These are phyloP conservation scores for Phytophthora fragariaefolia DNA, from an alignment of 352 stramenopile genomes.

Conservation along the genomic window DNA sequence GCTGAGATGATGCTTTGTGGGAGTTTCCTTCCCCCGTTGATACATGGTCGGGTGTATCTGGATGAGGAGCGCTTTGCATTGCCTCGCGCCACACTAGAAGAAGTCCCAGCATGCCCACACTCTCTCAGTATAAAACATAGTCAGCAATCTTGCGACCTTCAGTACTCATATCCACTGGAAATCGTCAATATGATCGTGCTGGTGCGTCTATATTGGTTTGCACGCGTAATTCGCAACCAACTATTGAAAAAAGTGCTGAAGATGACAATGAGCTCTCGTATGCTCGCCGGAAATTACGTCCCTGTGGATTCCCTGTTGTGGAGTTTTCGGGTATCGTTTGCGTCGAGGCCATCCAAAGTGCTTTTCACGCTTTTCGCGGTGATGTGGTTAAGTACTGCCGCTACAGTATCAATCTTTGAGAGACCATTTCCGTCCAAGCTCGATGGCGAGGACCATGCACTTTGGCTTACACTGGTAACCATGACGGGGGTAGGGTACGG, in stretches of 20 bases:
- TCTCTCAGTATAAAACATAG: slow-evolving; percentile 34
- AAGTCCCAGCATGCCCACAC: slow-evolving; percentile 29
- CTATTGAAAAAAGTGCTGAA: slow-evolving; percentile 48
- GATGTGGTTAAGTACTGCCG: slow-evolving; percentile 57
- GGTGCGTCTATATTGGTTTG: slow-evolving; percentile 66
- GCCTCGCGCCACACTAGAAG: slow-evolving; percentile 14
- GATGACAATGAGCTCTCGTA: slow-evolving; percentile 29
- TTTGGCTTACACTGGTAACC: slow-evolving; percentile 72
- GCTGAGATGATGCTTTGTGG: slow-evolving; percentile 50
- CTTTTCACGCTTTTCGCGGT: slow-evolving; percentile 53
- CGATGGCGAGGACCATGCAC: slow-evolving; percentile 60
- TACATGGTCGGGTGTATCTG: slow-evolving; percentile 52
- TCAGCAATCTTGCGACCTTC: slow-evolving; percentile 42
- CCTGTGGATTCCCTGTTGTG: slow-evolving; percentile 59
- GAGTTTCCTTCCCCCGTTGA: slow-evolving; percentile 54
- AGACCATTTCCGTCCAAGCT: slow-evolving; percentile 62
- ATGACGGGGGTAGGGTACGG: slow-evolving; percentile 71
- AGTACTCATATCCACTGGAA: slow-evolving; percentile 65
- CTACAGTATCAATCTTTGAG: slow-evolving; percentile 64
- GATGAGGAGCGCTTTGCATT: slow-evolving; percentile 57
- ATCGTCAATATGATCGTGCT: slow-evolving; percentile 70
- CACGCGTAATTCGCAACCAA: slow-evolving; percentile 58
- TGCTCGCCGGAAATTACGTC: slow-evolving; percentile 19
- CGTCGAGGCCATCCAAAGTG: slow-evolving; percentile 44
- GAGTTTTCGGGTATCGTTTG: slow-evolving; percentile 63